Percentiles rank a stretch among this genome's conserved stretches.
Evolutionary conservation across 2,329 filamentous ascomycete species (phyloP).

Genomic region (Fusarium lateritium): DNA sequence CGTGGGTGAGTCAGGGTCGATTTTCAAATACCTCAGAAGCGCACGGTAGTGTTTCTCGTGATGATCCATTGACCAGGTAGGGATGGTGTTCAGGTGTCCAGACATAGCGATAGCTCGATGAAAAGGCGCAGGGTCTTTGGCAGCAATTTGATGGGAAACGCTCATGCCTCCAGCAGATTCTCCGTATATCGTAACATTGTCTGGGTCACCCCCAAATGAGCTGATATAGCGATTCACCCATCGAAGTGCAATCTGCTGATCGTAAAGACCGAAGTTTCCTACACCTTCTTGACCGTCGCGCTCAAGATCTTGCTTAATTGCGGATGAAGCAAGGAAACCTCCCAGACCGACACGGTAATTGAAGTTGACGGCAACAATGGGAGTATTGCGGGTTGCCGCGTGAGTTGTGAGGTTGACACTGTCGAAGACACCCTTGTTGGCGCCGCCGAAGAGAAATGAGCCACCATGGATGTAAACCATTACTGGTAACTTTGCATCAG

Average conservation of each 20-base stretch:
- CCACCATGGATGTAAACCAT: slow-evolving; percentile 38
- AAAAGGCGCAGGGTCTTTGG: neutral
- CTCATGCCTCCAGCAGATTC: slow-evolving; percentile 15
- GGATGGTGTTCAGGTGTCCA: neutral
- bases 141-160: neutral
- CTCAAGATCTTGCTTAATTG: neutral
- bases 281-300: neutral
- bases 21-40: slow-evolving; percentile 19
- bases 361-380: slow-evolving; percentile 2
- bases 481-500: slow-evolving; percentile 1
- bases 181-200: slow-evolving; percentile 6
- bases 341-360: slow-evolving; percentile 17
- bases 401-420: slow-evolving; percentile 3
- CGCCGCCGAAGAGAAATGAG: slow-evolving; percentile 29
- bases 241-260: slow-evolving; percentile 7
- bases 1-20: slow-evolving; percentile 22
- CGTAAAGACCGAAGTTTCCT: slow-evolving; percentile 6
- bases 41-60: slow-evolving; percentile 19
- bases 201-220: neutral
- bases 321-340: neutral
- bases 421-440: slow-evolving; percentile 16
- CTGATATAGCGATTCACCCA: slow-evolving; percentile 13
- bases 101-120: slow-evolving; percentile 19
- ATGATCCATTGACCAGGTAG: slow-evolving; percentile 2
- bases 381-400: neutral